These are phyloP conservation scores for Orbilia brochopaga DNA, from an alignment of 2,329 filamentous ascomycete species.

Conservation along the genomic window DNA sequence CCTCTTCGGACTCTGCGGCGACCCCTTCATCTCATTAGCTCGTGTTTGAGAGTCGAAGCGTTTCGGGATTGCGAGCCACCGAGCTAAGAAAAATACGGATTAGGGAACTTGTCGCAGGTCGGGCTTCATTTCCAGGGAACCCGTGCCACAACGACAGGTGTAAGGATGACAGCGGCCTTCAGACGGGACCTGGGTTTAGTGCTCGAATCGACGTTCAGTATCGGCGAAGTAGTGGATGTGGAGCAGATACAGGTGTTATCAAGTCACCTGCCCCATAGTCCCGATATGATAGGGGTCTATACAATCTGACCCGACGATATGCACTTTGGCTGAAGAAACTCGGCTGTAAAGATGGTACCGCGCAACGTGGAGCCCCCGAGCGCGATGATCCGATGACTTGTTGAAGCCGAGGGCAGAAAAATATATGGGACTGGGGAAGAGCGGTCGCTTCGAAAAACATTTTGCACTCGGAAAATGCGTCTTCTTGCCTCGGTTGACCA, in stretches of 20 bases:
- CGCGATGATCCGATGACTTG: too few species aligned
- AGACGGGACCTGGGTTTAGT: neutral
- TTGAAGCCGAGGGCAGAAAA: too few species aligned
- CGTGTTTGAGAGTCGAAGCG: neutral
- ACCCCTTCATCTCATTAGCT: conserved; percentile 3
- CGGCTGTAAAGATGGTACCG: neutral
- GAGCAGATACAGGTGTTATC: neutral
- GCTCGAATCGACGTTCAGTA: neutral
- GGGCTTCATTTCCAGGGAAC: conserved; percentile 4
- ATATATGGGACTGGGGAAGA: too few species aligned
- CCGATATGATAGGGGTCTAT: neutral
- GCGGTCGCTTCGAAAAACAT: too few species aligned
- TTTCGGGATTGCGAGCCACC: neutral
- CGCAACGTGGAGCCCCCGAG: neutral
- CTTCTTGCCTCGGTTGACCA: too few species aligned
- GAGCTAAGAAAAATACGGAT: neutral
- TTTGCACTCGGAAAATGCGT: too few species aligned
- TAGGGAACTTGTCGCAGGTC: conserved; percentile 5
- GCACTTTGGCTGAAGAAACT: too few species aligned
- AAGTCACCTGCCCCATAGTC: too few species aligned
- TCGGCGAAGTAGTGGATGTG: neutral
- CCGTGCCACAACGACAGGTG: neutral
- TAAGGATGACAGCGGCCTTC: neutral
- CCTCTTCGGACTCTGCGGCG: neutral
- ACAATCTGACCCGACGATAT: too few species aligned